Base-by-base conservation (phyloP, 495 filamentous ascomycete genomes). In the Aspergillus funiculosus region DNA sequence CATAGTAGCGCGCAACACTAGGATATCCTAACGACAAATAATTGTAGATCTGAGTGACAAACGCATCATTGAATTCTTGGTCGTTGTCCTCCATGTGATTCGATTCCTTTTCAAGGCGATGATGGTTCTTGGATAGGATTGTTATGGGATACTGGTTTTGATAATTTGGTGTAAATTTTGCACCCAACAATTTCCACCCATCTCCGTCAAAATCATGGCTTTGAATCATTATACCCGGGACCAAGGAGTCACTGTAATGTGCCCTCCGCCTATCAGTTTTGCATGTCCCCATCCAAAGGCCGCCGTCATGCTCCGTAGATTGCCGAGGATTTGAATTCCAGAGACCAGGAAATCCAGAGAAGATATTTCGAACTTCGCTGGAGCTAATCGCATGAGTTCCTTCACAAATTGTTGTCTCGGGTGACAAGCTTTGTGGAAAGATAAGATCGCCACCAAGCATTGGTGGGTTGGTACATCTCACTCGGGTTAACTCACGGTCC, bases 41-140 rank as follows among this genome's bases (percentile, higher is more conserved):
- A 59, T 96, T 95, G 71, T 90, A 96, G 13, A 96, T 87, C 62
- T 96, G 89, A 2, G 88, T 94, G 29, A 95, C 79, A 65, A 95
- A 91, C n/a, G 65, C 72, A 61, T 94, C 87, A 46, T 81, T 62
- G 53, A 89, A 89, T 57, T 92, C 87, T 36, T 71, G 64, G 9
- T 78, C 69, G 28, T 85, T 73, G 24, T 70, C 57, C 29, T 79
- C 73, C 48, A 75, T 72, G 11, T 65, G 57, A 43, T 69, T 67
- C n/a, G 68, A 65, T 34, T 68, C 73, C 50, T 72, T 71, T 36
- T 76, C 71, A n/a, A 7, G 36, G 8, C 28, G 24, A 7, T 45
- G 19, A 14, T 15, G 8, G n/a, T n/a, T 14, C 19, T 11, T n/a
- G 8, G 19, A 4, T 17, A 27, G 26, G 4, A 1, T 10, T 14